Conservation (phyloP, 495 filamentous ascomycete genomes). For the Aspergillus conjunctus region DNA sequence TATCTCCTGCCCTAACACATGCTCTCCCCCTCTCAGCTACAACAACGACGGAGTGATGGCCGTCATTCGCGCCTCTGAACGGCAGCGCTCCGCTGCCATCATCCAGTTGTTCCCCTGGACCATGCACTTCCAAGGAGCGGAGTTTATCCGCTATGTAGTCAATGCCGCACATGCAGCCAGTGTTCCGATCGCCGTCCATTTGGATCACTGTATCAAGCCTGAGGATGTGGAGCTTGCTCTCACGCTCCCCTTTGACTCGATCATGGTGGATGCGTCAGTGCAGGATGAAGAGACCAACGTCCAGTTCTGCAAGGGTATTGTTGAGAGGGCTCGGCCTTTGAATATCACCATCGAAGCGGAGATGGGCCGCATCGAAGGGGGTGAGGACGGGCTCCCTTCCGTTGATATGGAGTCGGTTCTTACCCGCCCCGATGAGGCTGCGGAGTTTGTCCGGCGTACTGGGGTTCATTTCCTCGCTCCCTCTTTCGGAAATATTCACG, state of each 20-base stretch:
- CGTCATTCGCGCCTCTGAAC: slow-evolving; percentile 66
- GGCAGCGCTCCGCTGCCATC: slow-evolving; percentile 64
- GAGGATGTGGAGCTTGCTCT: slow-evolving; percentile 59
- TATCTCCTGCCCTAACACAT: no score
- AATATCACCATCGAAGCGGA: slow-evolving; percentile 72
- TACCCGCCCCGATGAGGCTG: slow-evolving; percentile 65
- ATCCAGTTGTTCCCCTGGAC: slow-evolving; percentile 78
- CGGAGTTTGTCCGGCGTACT: slow-evolving; percentile 61
- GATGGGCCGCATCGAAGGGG: slow-evolving; percentile 49
- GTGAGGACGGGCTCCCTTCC: slow-evolving; percentile 70
- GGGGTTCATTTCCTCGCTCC: slow-evolving; percentile 75
- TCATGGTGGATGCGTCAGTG: slow-evolving; percentile 70
- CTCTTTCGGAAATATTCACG: slow-evolving; percentile 75
- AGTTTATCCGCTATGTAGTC: slow-evolving; percentile 53
- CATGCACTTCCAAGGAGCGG: slow-evolving; percentile 58
- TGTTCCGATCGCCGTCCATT: slow-evolving; percentile 64
- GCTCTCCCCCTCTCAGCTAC: no score
- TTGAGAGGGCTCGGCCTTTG: slow-evolving; percentile 59
- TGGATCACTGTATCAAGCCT: slow-evolving; percentile 64
- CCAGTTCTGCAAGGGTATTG: slow-evolving; percentile 60
- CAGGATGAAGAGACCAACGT: slow-evolving; percentile 74
- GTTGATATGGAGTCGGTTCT: slow-evolving; percentile 65
- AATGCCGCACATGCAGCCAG: slow-evolving; percentile 54
- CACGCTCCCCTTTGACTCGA: slow-evolving; percentile 62
- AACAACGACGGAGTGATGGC: slow-evolving; percentile 73